Conservation (phyloP, 768 basidiomycete genomes). For the Rhizopogon roseolus region DNA sequence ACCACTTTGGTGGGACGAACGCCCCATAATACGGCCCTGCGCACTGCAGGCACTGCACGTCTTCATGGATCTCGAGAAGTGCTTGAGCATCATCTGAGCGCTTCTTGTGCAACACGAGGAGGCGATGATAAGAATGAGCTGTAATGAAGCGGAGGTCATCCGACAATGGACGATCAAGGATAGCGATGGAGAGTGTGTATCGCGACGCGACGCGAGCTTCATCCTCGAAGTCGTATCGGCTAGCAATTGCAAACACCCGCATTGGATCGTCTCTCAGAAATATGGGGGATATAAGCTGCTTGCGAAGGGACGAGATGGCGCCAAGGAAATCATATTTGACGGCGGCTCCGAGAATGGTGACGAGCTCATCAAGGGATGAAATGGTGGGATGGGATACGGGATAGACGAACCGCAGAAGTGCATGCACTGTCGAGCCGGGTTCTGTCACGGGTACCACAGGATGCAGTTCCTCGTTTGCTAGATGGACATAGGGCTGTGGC, state of each 20-base stretch:
- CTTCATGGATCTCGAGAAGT: constrained; percentile 41
- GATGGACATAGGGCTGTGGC: constrained; percentile 40
- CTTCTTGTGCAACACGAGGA: constrained; percentile 54
- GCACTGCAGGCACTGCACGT: constrained; percentile 65
- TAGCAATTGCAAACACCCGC: constrained; percentile 69
- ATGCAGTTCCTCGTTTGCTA: constrained; percentile 14
- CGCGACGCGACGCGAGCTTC: constrained; percentile 59
- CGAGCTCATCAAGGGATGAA: constrained; percentile 48
- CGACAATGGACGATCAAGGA: constrained; percentile 51
- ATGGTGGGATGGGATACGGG: constrained; percentile 53
- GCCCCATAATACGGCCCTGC: constrained; percentile 45
- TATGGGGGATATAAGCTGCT: constrained; percentile 42
- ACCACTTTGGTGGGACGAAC: constrained; percentile 61
- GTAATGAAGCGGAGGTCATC: constrained; percentile 64
- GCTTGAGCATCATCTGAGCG: constrained; percentile 46
- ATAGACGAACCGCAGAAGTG: constrained; percentile 58
- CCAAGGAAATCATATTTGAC: constrained; percentile 59
- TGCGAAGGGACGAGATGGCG: constrained; percentile 45
- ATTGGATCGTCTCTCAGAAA: constrained; percentile 47
- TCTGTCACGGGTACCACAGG: constrained; percentile 59
- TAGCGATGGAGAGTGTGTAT: constrained; percentile 46
- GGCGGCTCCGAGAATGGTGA: constrained; percentile 47
- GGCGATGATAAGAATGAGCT: constrained; percentile 61
- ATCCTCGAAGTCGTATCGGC: constrained; percentile 57
- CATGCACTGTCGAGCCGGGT: constrained; percentile 35